A percentile compares a stretch with the other conserved stretches of the same genome.
These are phyloP conservation scores for Globisporangium middletonii DNA, from an alignment of 352 stramenopile species.

Conservation along the genomic window DNA sequence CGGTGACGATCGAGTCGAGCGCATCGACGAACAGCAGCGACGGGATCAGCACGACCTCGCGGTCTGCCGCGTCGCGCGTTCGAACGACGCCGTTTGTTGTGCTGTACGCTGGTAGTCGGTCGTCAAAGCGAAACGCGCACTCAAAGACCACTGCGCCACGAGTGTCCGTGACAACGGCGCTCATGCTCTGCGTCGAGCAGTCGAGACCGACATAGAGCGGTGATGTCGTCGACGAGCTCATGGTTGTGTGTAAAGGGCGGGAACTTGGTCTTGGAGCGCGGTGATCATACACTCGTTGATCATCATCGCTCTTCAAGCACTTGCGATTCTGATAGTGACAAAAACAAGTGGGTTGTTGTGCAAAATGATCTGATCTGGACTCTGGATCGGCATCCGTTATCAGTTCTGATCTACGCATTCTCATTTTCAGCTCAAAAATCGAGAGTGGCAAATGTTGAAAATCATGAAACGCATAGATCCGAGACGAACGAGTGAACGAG, in stretches of 20 bases:
- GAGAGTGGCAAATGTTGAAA: too few species aligned
- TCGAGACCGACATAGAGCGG: constrained; percentile 63
- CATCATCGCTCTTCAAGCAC: too few species aligned
- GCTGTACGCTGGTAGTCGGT: constrained; percentile 51
- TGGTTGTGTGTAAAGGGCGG: background rate
- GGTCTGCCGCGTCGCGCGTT: constrained; percentile 20
- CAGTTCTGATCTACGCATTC: too few species aligned
- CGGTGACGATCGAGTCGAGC: constrained; percentile 55
- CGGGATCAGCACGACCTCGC: constrained; percentile 44
- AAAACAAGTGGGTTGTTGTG: too few species aligned
- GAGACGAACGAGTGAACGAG: too few species aligned
- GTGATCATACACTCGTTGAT: too few species aligned
- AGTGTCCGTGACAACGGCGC: constrained; percentile 47
- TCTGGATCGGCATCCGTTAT: too few species aligned
- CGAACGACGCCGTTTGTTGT: constrained; percentile 66
- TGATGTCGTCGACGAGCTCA: background rate
- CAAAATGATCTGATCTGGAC: too few species aligned
- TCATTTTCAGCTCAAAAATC: too few species aligned
- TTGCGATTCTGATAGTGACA: too few species aligned
- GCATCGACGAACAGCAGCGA: constrained; percentile 79
- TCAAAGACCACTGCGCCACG: constrained; percentile 37
- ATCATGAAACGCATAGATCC: too few species aligned
- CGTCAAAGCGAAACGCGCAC: constrained; percentile 65
- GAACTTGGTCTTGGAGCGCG: background rate
- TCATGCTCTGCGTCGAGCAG: constrained; percentile 86